A percentile compares a stretch with the other conserved stretches of the same genome.
These are phyloP conservation scores for Tremella mesenterica DNA, from an alignment of 768 basidiomycete genomes.

Conservation along the genomic window DNA sequence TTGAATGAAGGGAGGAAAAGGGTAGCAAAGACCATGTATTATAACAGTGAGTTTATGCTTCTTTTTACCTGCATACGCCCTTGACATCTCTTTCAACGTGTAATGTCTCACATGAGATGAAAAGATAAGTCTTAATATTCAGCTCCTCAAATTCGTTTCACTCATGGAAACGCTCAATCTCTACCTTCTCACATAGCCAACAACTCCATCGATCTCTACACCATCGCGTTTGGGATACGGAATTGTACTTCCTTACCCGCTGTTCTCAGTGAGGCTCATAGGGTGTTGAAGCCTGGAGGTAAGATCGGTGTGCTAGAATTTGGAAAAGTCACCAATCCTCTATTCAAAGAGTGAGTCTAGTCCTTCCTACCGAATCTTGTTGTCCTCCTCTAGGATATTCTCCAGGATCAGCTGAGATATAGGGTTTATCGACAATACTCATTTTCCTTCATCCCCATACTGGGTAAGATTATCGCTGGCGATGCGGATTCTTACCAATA, in stretches of 20 bases:
- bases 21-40: conserved; percentile 96
- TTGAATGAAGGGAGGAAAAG: conserved; percentile 78
- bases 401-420: background rate
- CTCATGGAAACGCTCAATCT: conserved; percentile 83
- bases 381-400: background rate
- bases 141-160: conserved; percentile 90
- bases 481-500: conserved; percentile 96
- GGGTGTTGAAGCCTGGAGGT: conserved; percentile 93
- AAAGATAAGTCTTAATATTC: background rate
- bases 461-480: conserved; percentile 93
- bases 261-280: conserved; percentile 78
- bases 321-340: conserved; percentile 78
- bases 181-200: conserved; percentile 63
- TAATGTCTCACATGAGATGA: too few species aligned
- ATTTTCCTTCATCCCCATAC: conserved; percentile 84
- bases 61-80: background rate
- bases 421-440: conserved; percentile 93
- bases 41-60: conserved; percentile 65
- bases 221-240: conserved; percentile 95
- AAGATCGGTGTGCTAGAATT: conserved; percentile 94
- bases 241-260: conserved; percentile 90
- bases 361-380: background rate
- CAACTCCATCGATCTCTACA: conserved; percentile 88
- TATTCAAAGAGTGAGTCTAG: conserved; percentile 67
- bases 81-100: background rate